Conservation (phyloP, 495 filamentous ascomycete genomes). For the Podospora pseudocomata region DNA sequence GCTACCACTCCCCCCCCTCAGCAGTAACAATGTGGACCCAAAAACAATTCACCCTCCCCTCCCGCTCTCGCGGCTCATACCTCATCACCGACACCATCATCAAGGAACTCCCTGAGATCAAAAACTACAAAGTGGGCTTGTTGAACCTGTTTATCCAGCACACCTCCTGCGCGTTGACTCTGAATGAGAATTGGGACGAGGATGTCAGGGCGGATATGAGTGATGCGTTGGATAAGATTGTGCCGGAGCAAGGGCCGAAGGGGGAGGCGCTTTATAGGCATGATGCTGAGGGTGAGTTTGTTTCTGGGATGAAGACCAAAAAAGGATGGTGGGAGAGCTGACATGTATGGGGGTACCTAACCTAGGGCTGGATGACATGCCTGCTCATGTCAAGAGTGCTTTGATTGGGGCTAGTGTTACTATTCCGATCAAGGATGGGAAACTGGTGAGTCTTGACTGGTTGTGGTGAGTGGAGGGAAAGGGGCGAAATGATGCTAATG, state of each 20-base stretch:
- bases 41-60: conserved; percentile 72
- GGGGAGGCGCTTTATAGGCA: conserved; percentile 80
- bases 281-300: conserved; percentile 77
- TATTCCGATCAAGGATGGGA: conserved; percentile 84
- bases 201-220: conserved; percentile 76
- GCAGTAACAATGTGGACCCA: conserved; percentile 51
- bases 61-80: conserved; percentile 75
- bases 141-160: conserved; percentile 89
- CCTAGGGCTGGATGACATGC: conserved; percentile 30
- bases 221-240: conserved; percentile 87
- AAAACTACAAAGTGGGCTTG: conserved; percentile 76
- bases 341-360: too few relatives aligned
- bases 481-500: conserved; percentile 5
- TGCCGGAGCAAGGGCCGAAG: conserved; percentile 61
- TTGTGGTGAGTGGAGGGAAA: background rate
- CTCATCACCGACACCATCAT: conserved; percentile 76
- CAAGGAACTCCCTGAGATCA: conserved; percentile 67
- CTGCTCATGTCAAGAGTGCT: conserved; percentile 86
- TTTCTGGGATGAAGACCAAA: conserved; percentile 4
- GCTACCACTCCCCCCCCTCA: conserved; percentile 1
- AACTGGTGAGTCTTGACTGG: conserved; percentile 50
- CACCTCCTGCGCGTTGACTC: conserved; percentile 75
- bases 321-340: background rate
- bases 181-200: conserved; percentile 85
- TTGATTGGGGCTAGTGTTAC: conserved; percentile 84